These are phyloP conservation scores for Phytophthora syringae DNA, from an alignment of 352 stramenopile species.

Conservation along the genomic window DNA sequence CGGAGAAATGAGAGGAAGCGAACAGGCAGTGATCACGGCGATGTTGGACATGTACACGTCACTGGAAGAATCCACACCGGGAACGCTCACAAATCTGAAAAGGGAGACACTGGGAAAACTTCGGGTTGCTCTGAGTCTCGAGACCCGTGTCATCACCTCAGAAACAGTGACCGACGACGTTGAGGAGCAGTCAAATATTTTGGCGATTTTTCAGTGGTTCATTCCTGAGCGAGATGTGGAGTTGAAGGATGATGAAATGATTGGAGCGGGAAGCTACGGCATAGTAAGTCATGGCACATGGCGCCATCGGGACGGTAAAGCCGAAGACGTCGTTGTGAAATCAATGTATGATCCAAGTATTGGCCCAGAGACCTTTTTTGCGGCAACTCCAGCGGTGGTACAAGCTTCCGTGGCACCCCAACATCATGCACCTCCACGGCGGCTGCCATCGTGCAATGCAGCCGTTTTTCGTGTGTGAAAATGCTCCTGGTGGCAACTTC, in stretches of 20 bases:
- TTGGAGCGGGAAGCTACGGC: background rate
- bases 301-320: conserved; percentile 5
- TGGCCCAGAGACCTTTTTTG: conserved; percentile 6
- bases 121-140: background rate
- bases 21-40: background rate
- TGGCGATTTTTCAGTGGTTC: conserved; percentile 10
- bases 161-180: background rate
- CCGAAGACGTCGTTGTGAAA: conserved; percentile 22
- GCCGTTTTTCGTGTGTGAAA: conserved; percentile 35
- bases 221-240: conserved; percentile 6
- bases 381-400: conserved; percentile 39
- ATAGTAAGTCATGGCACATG: background rate
- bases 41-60: conserved; percentile 7
- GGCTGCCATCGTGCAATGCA: conserved; percentile 30
- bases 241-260: background rate
- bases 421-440: conserved; percentile 37
- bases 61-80: background rate
- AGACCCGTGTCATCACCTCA: background rate
- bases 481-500: conserved; percentile 21
- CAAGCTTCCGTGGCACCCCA: conserved; percentile 25
- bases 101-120: background rate
- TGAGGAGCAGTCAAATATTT: background rate
- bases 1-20: background rate
- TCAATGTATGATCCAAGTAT: background rate
- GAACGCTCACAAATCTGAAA: background rate